Evolutionary conservation across 139 green algal species (phyloP), one percentile per base, ranked within the genome.

Genomic region (Chlorella sorokiniana): DNA sequence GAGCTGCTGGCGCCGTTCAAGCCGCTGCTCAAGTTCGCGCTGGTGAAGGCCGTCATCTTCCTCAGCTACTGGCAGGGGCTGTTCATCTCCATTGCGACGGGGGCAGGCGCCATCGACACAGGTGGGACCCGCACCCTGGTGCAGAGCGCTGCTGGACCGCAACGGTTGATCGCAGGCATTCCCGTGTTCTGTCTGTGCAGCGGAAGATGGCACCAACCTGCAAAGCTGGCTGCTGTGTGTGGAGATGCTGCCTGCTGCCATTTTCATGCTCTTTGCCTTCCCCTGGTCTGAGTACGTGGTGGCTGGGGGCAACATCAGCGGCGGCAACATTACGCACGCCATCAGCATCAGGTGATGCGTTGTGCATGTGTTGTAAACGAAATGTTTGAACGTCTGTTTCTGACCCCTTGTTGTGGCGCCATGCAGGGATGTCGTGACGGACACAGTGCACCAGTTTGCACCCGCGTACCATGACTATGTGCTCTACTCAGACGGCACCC

Each of bases 11-110:
- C 89, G 79, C 93, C 95, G 10, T 97, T 94, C 90, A 97, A 96
- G 51, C 96, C 96, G 4, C 81, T 99, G 6, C 74, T 98, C 41
- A 99, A 99, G 88, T 98, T 99, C 76, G 73, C 96, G 40, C 59
- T 98, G 40, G 92, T 99, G 81, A 99, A 99, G 86, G 81, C 90
- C 3, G 95, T 99, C 41, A 93, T 99, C 51, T 99, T 99, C 89
- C 81, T 99, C 29, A 98, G 94, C 4, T 99, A 98, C 84, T 99
- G 96, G 96, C 96, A 98, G 91, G 92, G 94, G 41, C 86, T 98
- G 7, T 85, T 90, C 42, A 92, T 98, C 29, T 88, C 91, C 78
- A 85, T 95, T 44, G 51, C 91, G 41, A 78, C 84, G 42, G 83
- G 79, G 9, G 48, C 84, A 22, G 93, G 89, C 20, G 75, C 89